phyloP scores from a whole-genome alignment of 495 filamentous ascomycete species.

The Daldinia decipiens region DNA sequence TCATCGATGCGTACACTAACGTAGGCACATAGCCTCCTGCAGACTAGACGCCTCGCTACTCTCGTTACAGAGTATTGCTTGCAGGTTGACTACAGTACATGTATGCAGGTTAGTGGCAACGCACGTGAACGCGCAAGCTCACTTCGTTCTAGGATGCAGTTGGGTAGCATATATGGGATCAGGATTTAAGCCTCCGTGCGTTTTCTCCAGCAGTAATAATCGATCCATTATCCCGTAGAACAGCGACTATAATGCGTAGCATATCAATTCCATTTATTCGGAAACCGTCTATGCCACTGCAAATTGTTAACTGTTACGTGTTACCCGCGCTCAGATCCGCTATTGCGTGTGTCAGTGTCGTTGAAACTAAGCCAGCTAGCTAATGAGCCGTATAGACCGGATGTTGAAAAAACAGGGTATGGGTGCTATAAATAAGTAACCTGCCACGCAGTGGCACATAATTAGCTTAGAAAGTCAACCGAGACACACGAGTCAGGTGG shows the following conservation, averaged over 20 bases:
- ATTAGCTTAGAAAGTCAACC: conserved; percentile 23
- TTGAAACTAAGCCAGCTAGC: conserved; percentile 27
- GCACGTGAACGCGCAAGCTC: conserved; percentile 38
- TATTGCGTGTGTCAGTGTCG: conserved; percentile 7
- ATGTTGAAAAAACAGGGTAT: not conserved
- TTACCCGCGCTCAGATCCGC: not conserved
- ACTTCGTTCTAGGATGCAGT: conserved; percentile 21
- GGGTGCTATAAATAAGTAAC: conserved; percentile 39
- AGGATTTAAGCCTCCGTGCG: conserved; percentile 36
- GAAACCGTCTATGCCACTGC: not conserved
- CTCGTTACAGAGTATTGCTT: conserved; percentile 25
- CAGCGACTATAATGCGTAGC: conserved; percentile 6
- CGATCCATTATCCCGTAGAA: not conserved
- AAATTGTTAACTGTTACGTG: not conserved
- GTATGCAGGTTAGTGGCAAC: conserved; percentile 33
- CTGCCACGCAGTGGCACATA: conserved; percentile 27
- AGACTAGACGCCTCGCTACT: conserved; percentile 10
- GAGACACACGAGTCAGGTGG: conserved; percentile 31
- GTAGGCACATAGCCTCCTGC: conserved; percentile 29
- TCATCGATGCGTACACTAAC: conserved; percentile 17
- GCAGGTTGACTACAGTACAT: conserved; percentile 8
- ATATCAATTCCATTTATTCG: not conserved
- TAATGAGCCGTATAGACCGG: conserved; percentile 16
- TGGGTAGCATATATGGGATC: conserved; percentile 36
- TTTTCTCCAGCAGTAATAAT: conserved; percentile 16